Evolutionary conservation across 2,329 filamentous ascomycete species (phyloP).

Genomic region (Fonsecaea pedrosoi): DNA sequence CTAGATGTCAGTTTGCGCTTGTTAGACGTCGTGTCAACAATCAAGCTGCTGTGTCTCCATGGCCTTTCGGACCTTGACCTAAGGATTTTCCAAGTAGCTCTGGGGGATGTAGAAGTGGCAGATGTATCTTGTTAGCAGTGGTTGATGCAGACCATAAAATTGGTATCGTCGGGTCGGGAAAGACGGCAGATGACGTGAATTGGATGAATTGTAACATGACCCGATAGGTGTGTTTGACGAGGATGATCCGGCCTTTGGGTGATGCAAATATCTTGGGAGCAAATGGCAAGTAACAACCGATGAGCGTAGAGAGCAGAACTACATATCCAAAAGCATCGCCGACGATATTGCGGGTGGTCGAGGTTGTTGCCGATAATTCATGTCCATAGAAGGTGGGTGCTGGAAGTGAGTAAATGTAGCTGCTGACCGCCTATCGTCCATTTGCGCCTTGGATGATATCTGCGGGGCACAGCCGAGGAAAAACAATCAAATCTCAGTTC

Average conservation of each 20-base stretch:
- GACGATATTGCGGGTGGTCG: neutral
- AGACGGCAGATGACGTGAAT: neutral
- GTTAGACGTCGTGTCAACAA: neutral
- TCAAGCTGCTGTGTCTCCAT: neutral
- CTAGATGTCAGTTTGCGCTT: conserved; percentile 3
- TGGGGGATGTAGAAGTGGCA: neutral
- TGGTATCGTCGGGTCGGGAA: neutral
- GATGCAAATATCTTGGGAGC: neutral
- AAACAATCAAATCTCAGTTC: neutral
- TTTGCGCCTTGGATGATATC: neutral
- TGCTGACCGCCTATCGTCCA: conserved; percentile 19
- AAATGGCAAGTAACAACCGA: neutral
- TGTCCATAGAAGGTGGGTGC: neutral
- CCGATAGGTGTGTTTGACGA: neutral
- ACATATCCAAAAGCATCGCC: conserved; percentile 7
- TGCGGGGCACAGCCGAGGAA: neutral
- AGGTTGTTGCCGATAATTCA: neutral
- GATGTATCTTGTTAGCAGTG: neutral
- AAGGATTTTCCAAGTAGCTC: neutral
- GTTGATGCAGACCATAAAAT: neutral
- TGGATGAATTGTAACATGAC: neutral
- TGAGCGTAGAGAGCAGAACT: conserved; percentile 10
- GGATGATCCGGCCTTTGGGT: neutral
- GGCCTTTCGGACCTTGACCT: neutral
- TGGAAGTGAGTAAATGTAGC: neutral